Percentiles rank a stretch among this genome's conserved stretches.
Conservation (phyloP, 768 basidiomycete species). For the Trametes cinnabarina region DNA sequence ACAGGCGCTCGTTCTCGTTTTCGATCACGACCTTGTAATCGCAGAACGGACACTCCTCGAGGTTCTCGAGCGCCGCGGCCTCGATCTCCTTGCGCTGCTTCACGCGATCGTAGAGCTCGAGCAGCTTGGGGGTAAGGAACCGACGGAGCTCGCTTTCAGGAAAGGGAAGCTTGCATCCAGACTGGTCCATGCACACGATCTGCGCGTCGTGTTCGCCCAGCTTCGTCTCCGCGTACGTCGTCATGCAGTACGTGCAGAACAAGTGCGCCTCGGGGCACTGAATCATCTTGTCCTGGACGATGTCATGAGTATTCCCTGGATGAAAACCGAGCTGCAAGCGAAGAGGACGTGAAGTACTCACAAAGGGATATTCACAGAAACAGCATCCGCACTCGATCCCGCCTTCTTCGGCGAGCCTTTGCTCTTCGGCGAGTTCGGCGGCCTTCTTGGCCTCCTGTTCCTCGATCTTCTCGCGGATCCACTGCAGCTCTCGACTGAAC, state of each 20-base stretch:
- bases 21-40: constrained; percentile 73
- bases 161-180: constrained; percentile 67
- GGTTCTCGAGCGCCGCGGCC: constrained; percentile 69
- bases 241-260: constrained; percentile 77
- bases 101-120: constrained; percentile 69
- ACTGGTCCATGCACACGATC: constrained; percentile 81
- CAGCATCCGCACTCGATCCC: constrained; percentile 90
- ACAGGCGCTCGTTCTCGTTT: constrained; percentile 39
- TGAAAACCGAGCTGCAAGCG: too few species aligned
- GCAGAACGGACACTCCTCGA: constrained; percentile 91
- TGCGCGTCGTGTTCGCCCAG: constrained; percentile 61
- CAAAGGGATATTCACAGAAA: constrained; percentile 69
- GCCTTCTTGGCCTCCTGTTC: constrained; percentile 31
- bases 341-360: too few species aligned
- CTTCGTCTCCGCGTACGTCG: constrained; percentile 60
- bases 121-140: constrained; percentile 63
- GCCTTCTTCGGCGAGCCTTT: constrained; percentile 43
- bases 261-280: constrained; percentile 90
- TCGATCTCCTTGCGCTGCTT: constrained; percentile 78
- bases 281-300: constrained; percentile 69
- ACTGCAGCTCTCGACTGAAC: constrained; percentile 43
- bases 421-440: constrained; percentile 33
- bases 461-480: constrained; percentile 42
- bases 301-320: neutral
- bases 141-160: constrained; percentile 65